phyloP scores from a whole-genome alignment of 2,329 filamentous ascomycete species.

The Cryoendolithus antarcticus region DNA sequence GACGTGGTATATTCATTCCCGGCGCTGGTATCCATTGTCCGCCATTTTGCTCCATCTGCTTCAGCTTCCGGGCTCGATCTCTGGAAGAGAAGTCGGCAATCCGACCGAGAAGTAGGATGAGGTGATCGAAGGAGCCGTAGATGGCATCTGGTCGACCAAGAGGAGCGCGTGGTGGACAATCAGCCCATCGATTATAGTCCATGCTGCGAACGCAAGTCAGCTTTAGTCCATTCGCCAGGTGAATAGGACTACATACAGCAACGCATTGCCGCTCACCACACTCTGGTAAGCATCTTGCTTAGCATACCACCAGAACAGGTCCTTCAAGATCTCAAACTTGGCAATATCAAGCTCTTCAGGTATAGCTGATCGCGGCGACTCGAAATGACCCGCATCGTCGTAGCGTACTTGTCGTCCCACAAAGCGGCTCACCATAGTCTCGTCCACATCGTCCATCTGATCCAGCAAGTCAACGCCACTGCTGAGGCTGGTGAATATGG shows the following conservation, averaged over 20 bases:
- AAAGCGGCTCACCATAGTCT: constrained; percentile 44
- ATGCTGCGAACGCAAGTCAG: constrained; percentile 43
- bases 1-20: constrained; percentile 32
- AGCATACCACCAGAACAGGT: constrained; percentile 91
- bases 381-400: constrained; percentile 43
- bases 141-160: constrained; percentile 68
- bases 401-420: constrained; percentile 47
- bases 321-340: constrained; percentile 66
- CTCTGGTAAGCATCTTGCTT: constrained; percentile 92
- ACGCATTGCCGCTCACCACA: constrained; percentile 68
- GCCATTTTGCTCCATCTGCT: constrained; percentile 47
- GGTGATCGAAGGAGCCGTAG: constrained; percentile 80
- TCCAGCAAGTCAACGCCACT: constrained; percentile 18
- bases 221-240: neutral
- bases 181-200: constrained; percentile 69
- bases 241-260: constrained; percentile 55
- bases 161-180: constrained; percentile 73
- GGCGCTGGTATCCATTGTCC: constrained; percentile 43
- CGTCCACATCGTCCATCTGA: constrained; percentile 37
- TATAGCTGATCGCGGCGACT: constrained; percentile 23
- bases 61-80: constrained; percentile 68
- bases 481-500: constrained; percentile 2
- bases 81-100: constrained; percentile 65
- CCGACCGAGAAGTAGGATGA: constrained; percentile 69
- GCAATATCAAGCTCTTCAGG: constrained; percentile 49